Conservation (phyloP, 768 basidiomycete genomes). For the Tylopilus sp. region DNA sequence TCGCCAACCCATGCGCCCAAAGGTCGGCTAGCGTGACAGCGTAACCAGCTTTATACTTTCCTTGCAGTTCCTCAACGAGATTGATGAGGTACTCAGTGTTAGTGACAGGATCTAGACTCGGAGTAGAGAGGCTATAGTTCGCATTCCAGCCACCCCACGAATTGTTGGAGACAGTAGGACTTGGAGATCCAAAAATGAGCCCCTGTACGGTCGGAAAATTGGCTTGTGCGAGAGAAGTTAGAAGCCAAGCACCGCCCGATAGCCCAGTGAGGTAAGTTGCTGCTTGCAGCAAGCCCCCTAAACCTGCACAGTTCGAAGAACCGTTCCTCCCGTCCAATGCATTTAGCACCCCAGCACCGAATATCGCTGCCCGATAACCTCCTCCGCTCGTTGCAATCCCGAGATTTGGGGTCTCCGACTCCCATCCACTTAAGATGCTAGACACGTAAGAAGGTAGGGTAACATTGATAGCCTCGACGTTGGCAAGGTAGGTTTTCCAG, state of each 20-base stretch:
- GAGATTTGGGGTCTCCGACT: conserved; percentile 33
- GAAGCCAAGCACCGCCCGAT: conserved; percentile 40
- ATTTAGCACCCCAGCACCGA: conserved; percentile 47
- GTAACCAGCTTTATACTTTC: conserved; percentile 31
- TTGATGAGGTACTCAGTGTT: conserved; percentile 13
- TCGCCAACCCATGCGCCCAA: conserved; percentile 27
- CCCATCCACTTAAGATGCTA: conserved; percentile 26
- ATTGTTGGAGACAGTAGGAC: conserved; percentile 13
- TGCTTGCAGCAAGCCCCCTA: conserved; percentile 50
- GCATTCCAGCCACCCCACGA: conserved; percentile 36
- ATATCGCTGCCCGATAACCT: conserved; percentile 52
- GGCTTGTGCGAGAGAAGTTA: conserved; percentile 32
- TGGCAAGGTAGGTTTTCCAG: conserved; percentile 38
- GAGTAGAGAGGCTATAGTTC: conserved; percentile 15
- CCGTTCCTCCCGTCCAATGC: conserved; percentile 48
- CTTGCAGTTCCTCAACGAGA: conserved; percentile 22
- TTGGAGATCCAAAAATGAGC: conserved; percentile 32
- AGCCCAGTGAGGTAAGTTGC: conserved; percentile 52
- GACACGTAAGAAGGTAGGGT: conserved; percentile 34
- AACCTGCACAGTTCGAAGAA: conserved; percentile 38
- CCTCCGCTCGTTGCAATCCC: conserved; percentile 57
- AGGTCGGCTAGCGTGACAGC: conserved; percentile 29
- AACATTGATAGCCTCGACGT: conserved; percentile 30
- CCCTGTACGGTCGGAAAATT: conserved; percentile 8
- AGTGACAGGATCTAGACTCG: conserved; percentile 18